Conservation (phyloP, 768 basidiomycete genomes). For the Hirschioporus abietinus region DNA sequence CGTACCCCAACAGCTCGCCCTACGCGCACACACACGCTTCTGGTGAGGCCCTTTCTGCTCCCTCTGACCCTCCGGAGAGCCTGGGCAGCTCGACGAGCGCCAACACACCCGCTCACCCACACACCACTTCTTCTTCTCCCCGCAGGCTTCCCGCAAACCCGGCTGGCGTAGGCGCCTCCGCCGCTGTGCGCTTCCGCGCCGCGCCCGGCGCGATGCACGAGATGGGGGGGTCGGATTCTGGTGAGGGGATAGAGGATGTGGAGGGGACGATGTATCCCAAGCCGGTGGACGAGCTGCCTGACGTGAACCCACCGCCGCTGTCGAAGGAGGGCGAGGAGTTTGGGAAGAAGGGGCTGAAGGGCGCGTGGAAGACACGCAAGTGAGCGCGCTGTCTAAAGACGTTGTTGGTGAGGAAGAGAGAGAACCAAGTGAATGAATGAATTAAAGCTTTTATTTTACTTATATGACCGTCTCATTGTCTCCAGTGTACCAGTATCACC, state of each 20-base stretch:
- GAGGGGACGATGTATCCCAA: constrained; percentile 15
- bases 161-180: constrained; percentile 43
- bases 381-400: constrained; percentile 16
- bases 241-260: constrained; percentile 38
- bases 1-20: constrained; percentile 48
- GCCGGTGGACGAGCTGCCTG: constrained; percentile 29
- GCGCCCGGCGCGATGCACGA: constrained; percentile 43
- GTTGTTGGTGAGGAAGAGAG: too few relatives aligned
- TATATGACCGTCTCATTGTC: too few relatives aligned
- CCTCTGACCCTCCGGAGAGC: constrained; percentile 16
- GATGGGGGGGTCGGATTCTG: constrained; percentile 37
- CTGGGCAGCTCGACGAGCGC: constrained; percentile 40
- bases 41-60: neutral
- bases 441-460: too few relatives aligned
- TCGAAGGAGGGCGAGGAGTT: constrained; percentile 36
- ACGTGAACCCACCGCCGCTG: constrained; percentile 43
- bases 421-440: too few relatives aligned
- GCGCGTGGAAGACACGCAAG: constrained; percentile 46
- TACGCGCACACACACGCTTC: constrained; percentile 20
- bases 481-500: too few relatives aligned
- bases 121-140: constrained; percentile 27
- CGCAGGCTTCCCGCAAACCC: constrained; percentile 34
- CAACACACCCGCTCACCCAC: constrained; percentile 36
- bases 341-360: constrained; percentile 40
- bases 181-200: constrained; percentile 35